Evolutionary conservation across 495 filamentous ascomycete species (phyloP).

Genomic region (Aspergillus heteromorphus): DNA sequence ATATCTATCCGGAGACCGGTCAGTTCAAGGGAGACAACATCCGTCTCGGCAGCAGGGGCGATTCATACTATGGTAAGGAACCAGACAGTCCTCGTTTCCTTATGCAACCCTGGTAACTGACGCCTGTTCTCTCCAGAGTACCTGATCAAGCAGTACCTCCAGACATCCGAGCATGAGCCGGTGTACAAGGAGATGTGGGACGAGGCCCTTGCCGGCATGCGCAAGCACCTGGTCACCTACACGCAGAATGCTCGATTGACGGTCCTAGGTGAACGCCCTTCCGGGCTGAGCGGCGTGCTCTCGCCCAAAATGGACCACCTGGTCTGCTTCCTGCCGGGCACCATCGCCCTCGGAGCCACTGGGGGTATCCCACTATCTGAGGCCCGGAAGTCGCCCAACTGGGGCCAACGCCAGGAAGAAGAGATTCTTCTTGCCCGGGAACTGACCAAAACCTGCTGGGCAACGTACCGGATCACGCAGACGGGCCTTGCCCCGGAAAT

Average conservation of each 20-base stretch:
- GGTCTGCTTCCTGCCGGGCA: constrained; percentile 96
- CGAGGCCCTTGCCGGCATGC: constrained; percentile 75
- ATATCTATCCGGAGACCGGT: constrained; percentile 73
- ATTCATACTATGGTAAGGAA: constrained; percentile 80
- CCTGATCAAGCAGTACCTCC: constrained; percentile 92
- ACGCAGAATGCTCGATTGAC: constrained; percentile 74
- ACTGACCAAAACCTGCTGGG: constrained; percentile 95
- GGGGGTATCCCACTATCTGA: constrained; percentile 68
- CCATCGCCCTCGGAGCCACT: constrained; percentile 84
- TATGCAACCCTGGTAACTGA: too few species aligned
- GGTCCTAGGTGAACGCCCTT: constrained; percentile 78
- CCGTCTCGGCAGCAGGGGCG: constrained; percentile 84
- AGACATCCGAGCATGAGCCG: constrained; percentile 80
- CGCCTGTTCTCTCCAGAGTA: constrained; percentile 54
- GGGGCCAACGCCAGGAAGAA: constrained; percentile 74
- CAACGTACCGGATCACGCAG: constrained; percentile 81
- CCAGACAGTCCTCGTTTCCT: background rate
- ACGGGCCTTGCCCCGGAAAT: constrained; percentile 93
- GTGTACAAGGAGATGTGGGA: constrained; percentile 93
- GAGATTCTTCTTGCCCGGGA: constrained; percentile 83
- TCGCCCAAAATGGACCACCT: constrained; percentile 97
- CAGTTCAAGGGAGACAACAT: constrained; percentile 79
- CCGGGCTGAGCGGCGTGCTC: constrained; percentile 58
- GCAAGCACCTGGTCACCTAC: constrained; percentile 88
- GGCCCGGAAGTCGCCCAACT: constrained; percentile 62